Conservation (phyloP, 805 yeast species). For the Pichia sporocuriosa region DNA sequence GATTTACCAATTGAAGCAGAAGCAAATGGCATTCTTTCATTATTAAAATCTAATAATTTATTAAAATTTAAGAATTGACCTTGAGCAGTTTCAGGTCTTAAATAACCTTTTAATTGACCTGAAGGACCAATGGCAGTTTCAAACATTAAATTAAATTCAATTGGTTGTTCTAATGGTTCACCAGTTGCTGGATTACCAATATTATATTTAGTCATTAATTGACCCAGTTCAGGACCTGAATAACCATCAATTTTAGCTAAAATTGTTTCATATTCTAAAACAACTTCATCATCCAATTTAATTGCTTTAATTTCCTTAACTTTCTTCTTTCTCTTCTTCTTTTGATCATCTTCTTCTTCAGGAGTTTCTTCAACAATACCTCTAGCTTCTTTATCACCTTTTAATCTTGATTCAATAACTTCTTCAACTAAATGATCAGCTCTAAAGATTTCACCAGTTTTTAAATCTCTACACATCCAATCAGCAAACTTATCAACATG, state of each 20-base stretch:
- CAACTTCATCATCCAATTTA: slow-evolving; percentile 75
- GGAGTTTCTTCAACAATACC: slow-evolving; percentile 65
- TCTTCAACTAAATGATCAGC: slow-evolving; percentile 98
- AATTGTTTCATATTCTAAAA: slow-evolving; percentile 74
- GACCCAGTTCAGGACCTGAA: slow-evolving; percentile 89
- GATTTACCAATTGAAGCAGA: slow-evolving; percentile 98
- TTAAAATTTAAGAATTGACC: slow-evolving; percentile 96
- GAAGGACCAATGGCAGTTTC: slow-evolving; percentile 99
- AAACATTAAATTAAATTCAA: slow-evolving; percentile 96
- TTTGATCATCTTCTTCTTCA: slow-evolving; percentile 63
- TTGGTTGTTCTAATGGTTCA: slow-evolving; percentile 80
- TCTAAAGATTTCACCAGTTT: slow-evolving; percentile 96
- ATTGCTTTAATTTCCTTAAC: slow-evolving; percentile 90
- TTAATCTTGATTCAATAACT: slow-evolving; percentile 90
- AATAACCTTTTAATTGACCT: slow-evolving; percentile 88
- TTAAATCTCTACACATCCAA: slow-evolving; percentile 96
- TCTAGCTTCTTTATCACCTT: slow-evolving; percentile 96
- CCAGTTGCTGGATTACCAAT: slow-evolving; percentile 91
- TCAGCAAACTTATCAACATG: slow-evolving; percentile 99
- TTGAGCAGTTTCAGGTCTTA: slow-evolving; percentile 99
- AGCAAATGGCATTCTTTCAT: slow-evolving; percentile 98
- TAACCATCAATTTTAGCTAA: slow-evolving; percentile 94
- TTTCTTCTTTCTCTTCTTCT: slow-evolving; percentile 91
- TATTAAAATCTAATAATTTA: slow-evolving; percentile 90
- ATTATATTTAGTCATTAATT: slow-evolving; percentile 71